Evolutionary conservation across 106 monocot genomes (phyloP).

Genomic region (Gastrodia elata): DNA sequence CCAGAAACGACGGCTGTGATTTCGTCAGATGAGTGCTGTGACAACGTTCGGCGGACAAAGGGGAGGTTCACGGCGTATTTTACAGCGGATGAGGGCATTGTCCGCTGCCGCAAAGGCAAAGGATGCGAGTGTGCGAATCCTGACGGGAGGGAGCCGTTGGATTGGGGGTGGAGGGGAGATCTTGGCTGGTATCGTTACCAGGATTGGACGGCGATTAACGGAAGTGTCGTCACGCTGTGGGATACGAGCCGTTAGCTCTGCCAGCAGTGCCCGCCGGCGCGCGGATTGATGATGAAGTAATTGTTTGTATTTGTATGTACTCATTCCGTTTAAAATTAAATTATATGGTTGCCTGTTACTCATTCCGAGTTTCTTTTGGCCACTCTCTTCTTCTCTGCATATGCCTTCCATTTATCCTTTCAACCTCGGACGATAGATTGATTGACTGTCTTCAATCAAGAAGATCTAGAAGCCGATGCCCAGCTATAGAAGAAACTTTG

Average conservation of each 20-base stretch:
- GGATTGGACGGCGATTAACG: conserved; percentile 46
- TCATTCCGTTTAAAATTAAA: no score
- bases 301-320: no score
- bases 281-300: no score
- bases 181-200: conserved; percentile 55
- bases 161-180: conserved; percentile 15
- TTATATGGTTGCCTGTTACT: no score
- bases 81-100: not conserved
- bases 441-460: no score
- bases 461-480: no score
- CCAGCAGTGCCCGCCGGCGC: no score
- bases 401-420: no score
- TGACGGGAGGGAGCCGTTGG: not conserved
- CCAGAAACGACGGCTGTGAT: not conserved
- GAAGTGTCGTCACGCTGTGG: conserved; percentile 71
- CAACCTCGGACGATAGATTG: no score
- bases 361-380: no score
- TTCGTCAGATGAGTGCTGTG: not conserved
- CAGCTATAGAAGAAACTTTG: no score
- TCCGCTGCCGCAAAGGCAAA: not conserved
- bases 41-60: not conserved
- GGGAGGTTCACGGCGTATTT: conserved; percentile 21
- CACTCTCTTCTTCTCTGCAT: no score
- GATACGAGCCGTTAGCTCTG: not conserved
- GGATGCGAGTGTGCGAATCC: not conserved